Evolutionary conservation across 202 grass and related monocot species (phyloP), one percentile per base, ranked within the genome.

Genomic region (Saccharum hybrid): DNA sequence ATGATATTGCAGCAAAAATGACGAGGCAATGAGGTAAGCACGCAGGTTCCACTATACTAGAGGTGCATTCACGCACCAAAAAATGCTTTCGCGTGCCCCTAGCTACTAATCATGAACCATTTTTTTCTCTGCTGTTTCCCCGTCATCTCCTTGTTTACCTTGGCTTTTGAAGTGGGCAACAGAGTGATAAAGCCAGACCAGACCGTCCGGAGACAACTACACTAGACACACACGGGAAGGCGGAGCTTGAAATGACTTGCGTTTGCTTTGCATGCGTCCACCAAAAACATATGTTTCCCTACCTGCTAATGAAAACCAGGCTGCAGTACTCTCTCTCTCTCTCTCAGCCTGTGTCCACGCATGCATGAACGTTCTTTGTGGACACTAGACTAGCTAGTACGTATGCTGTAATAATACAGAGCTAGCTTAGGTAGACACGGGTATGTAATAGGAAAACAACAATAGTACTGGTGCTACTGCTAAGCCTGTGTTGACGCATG

Each of bases 171-270:
- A 40, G 66, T 51, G 78, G 73, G 36, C 15, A 66, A 38, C 34
- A 38, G 46, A 51, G 79, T 31, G 79, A 26, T 63, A 74, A 79
- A 74, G 64, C 51, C 66, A 28, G 22, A 46, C 22, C 31, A 7
- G 64, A 37, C 78, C 43, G 16, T 43, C 63, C 61, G 72, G 76
- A 52, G 67, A 68, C 72, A 78, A 59, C 54, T 22, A 22, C 22
- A 65, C 4, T 28, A 76, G 39, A 43, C 54, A 62, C 56, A 65
- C 22, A 83, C 72, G 36, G 59, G 56, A 74, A 77, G 8, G 12
- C 2, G 74, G 74, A 54, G 68, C 66, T 82, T 86, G 68, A 83
- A 84, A 88, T 87, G 75, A 71, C 41, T 81, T 75, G 71, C 62
- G 74, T 69, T 83, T 78, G 88, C 83, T 59, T 57, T 22, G 54